phyloP scores from a whole-genome alignment of 768 basidiomycete genomes.

The Dendrothele bispora region DNA sequence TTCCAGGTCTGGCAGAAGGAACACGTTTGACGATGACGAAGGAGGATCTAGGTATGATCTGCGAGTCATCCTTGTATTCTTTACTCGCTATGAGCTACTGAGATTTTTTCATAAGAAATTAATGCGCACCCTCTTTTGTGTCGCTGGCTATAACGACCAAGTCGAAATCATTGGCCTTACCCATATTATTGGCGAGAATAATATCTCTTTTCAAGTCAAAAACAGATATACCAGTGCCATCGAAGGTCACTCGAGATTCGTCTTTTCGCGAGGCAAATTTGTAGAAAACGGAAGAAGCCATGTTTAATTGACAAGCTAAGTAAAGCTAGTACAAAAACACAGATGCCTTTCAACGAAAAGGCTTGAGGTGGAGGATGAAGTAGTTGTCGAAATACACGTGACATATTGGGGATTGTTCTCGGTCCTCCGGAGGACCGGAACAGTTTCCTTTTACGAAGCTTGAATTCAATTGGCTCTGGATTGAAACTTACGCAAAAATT shows the following conservation, averaged over 20 bases:
- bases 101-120: background rate
- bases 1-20: conserved; percentile 41
- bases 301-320: too few species aligned
- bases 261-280: conserved; percentile 94
- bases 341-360: too few species aligned
- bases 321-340: too few species aligned
- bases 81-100: background rate
- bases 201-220: conserved; percentile 99
- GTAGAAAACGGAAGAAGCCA: conserved; percentile 97
- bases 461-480: too few species aligned
- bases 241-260: conserved; percentile 95
- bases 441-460: too few species aligned
- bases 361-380: too few species aligned
- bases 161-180: conserved; percentile 97
- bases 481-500: too few species aligned
- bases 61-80: conserved; percentile 93
- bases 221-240: conserved; percentile 97
- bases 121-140: conserved; percentile 78
- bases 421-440: too few species aligned
- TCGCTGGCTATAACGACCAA: conserved; percentile 82
- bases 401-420: too few species aligned
- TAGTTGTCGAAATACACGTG: too few species aligned
- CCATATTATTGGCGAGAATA: conserved; percentile 92
- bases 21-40: conserved; percentile 92
- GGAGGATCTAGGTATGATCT: conserved; percentile 91